Evolutionary conservation across 1,284 basidiomycete genomes (phyloP).

Genomic region (Omphalotus olearius): DNA sequence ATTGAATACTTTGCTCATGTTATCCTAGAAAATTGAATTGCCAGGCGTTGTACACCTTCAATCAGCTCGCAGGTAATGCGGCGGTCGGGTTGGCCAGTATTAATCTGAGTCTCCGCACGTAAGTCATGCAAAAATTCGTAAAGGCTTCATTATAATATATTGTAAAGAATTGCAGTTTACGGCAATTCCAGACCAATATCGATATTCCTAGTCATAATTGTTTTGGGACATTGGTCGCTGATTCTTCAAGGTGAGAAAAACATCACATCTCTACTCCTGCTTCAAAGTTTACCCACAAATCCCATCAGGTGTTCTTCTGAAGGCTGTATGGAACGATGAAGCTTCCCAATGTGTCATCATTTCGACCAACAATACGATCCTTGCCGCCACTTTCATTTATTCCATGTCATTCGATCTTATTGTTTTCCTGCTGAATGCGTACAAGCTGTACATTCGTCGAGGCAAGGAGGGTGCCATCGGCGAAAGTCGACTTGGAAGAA

Average conservation of each 20-base stretch:
- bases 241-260: constrained; percentile 55
- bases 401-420: constrained; percentile 68
- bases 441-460: constrained; percentile 44
- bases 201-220: constrained; percentile 44
- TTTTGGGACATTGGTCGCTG: constrained; percentile 71
- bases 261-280: not conserved
- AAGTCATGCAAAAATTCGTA: no score
- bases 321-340: constrained; percentile 45
- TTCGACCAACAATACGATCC: constrained; percentile 50
- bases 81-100: constrained; percentile 71
- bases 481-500: constrained; percentile 23
- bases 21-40: constrained; percentile 49
- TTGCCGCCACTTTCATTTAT: constrained; percentile 65
- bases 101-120: constrained; percentile 70
- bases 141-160: not conserved
- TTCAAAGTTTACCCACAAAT: not conserved
- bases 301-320: constrained; percentile 49
- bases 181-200: constrained; percentile 37
- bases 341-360: constrained; percentile 47
- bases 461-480: constrained; percentile 11
- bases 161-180: constrained; percentile 16
- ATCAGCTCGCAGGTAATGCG: constrained; percentile 61
- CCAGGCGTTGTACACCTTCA: constrained; percentile 67
- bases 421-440: constrained; percentile 57
- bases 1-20: constrained; percentile 2